These are phyloP conservation scores for Cystobasidium tubakii DNA, from an alignment of 768 basidiomycete species.

Conservation along the genomic window DNA sequence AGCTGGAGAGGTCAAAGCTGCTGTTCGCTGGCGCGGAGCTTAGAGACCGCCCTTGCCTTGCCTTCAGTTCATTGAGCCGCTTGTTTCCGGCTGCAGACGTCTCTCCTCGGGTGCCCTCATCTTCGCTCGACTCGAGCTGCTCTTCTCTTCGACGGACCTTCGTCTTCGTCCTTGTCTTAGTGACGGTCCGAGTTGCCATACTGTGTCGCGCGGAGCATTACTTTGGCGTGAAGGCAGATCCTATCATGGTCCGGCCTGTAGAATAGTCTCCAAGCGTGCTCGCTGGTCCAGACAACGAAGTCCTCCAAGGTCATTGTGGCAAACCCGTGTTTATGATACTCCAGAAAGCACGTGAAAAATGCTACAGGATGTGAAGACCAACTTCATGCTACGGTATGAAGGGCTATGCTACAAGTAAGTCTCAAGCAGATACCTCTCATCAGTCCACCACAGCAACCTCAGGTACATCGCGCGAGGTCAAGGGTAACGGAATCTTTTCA, in stretches of 20 bases:
- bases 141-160: not conserved
- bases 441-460: not conserved
- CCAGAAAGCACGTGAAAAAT: not conserved
- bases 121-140: constrained; percentile 12
- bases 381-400: no score
- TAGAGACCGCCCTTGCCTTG: not conserved
- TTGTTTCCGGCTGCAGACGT: not conserved
- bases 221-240: not conserved
- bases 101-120: not conserved
- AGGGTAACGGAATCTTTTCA: not conserved
- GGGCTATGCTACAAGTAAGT: not conserved
- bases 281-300: not conserved
- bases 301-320: not conserved
- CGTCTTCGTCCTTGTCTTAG: constrained; percentile 14
- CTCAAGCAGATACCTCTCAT: not conserved
- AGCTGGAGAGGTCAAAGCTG: not conserved
- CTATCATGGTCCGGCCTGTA: no score
- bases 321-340: not conserved
- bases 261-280: not conserved
- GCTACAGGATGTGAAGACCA: no score
- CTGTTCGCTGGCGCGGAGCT: not conserved
- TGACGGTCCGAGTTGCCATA: constrained; percentile 7
- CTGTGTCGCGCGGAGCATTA: not conserved
- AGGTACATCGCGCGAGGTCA: not conserved
- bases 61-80: not conserved